Percentiles rank a stretch among this genome's conserved stretches.
Conservation (phyloP, 1,284 basidiomycete species). For the Cerrena zonata region DNA sequence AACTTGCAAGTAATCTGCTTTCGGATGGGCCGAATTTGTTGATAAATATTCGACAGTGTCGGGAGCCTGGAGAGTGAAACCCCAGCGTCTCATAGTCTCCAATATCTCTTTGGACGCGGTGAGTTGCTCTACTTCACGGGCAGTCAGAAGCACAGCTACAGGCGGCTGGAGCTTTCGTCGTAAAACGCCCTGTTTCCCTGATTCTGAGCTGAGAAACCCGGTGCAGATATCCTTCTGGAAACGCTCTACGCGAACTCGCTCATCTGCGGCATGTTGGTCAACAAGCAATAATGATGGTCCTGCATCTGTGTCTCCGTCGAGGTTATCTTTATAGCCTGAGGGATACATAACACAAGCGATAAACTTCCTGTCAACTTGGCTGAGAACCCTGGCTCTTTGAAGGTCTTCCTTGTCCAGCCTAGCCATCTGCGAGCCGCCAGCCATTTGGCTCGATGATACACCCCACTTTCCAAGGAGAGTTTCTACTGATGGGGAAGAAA, state of each 20-base stretch:
- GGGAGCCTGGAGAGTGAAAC: constrained; percentile 51
- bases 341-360: constrained; percentile 58
- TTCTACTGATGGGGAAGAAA: constrained; percentile 14
- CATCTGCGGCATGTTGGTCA: constrained; percentile 95
- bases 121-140: constrained; percentile 53
- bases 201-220: constrained; percentile 44
- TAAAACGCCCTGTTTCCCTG: constrained; percentile 24
- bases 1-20: constrained; percentile 52
- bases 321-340: constrained; percentile 8
- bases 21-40: too few species aligned
- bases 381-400: constrained; percentile 57
- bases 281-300: constrained; percentile 61
- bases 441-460: not conserved
- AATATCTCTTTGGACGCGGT: constrained; percentile 35
- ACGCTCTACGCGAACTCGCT: constrained; percentile 83
- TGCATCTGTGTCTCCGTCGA: constrained; percentile 4
- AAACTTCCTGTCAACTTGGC: constrained; percentile 87
- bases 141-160: constrained; percentile 56
- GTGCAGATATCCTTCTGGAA: constrained; percentile 67
- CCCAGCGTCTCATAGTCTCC: constrained; percentile 64
- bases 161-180: constrained; percentile 44
- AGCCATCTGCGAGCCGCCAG: not conserved
- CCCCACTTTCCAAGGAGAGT: not conserved
- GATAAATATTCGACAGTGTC: constrained; percentile 10
- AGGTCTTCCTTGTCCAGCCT: constrained; percentile 9